phyloP scores from a whole-genome alignment of 768 basidiomycete species.

The Leccinum imitatum region DNA sequence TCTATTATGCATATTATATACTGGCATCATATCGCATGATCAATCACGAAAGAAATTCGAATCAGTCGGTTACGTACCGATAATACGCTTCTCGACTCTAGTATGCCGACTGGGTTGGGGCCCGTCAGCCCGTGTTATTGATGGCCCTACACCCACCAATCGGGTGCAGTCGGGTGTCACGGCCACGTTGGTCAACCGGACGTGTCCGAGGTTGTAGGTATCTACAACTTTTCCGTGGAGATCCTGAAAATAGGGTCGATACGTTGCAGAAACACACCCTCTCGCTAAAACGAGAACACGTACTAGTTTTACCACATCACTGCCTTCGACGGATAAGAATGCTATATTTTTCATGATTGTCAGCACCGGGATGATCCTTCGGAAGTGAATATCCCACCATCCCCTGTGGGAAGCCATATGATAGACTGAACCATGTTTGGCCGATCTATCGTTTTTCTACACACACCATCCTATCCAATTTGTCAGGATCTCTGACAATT shows the following conservation, averaged over 20 bases:
- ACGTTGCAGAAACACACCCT: constrained; percentile 16
- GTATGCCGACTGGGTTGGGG: constrained; percentile 49
- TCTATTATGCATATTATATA: constrained; percentile 47
- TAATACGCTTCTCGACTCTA: constrained; percentile 52
- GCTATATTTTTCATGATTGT: constrained; percentile 34
- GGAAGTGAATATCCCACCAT: constrained; percentile 34
- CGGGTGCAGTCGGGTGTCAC: constrained; percentile 47
- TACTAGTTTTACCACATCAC: constrained; percentile 47
- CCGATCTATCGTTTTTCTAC: constrained; percentile 50
- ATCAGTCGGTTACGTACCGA: constrained; percentile 37
- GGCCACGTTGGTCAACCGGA: constrained; percentile 49
- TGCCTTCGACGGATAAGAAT: constrained; percentile 54
- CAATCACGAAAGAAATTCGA: not conserved
- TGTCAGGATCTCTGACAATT: constrained; percentile 7
- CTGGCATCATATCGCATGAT: constrained; percentile 26
- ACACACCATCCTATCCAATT: constrained; percentile 45
- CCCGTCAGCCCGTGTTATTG: constrained; percentile 42
- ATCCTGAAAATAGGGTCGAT: constrained; percentile 34
- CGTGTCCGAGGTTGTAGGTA: constrained; percentile 42
- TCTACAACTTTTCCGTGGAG: constrained; percentile 45
- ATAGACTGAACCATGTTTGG: constrained; percentile 47
- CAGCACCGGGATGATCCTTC: constrained; percentile 11
- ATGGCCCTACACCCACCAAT: constrained; percentile 49
- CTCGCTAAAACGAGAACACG: constrained; percentile 13
- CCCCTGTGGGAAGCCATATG: constrained; percentile 50